Conservation (phyloP, 495 filamentous ascomycete genomes). For the Haplographium delicatum region DNA sequence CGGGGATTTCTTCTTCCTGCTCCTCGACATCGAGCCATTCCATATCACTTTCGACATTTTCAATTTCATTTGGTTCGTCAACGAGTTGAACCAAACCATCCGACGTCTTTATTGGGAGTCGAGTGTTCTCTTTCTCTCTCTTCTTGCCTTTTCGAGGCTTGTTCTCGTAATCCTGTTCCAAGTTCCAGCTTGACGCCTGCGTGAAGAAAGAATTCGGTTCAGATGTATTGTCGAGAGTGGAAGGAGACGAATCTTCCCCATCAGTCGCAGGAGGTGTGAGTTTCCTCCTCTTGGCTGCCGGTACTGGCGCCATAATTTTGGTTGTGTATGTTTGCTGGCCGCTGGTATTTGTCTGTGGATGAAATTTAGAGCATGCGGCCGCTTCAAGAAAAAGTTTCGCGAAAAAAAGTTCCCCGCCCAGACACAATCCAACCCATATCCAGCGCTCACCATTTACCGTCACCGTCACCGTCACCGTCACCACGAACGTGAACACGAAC, state of each 20-base stretch:
- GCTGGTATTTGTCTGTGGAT: no score
- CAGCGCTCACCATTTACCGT: no score
- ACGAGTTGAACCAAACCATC: constrained; percentile 65
- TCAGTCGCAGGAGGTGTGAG: constrained; percentile 46
- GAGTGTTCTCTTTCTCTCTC: constrained; percentile 64
- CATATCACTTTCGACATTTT: constrained; percentile 42
- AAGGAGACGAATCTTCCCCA: constrained; percentile 32
- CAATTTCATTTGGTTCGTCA: constrained; percentile 47
- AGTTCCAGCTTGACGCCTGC: constrained; percentile 59
- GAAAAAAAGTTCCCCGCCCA: constrained; percentile 29
- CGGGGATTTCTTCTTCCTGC: constrained; percentile 32
- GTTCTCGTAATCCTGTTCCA: constrained; percentile 88
- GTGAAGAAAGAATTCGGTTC: constrained; percentile 27
- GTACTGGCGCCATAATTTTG: constrained; percentile 43
- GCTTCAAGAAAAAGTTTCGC: constrained; percentile 21
- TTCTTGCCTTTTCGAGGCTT: constrained; percentile 66
- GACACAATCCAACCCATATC: constrained; percentile 5
- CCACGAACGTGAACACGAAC: not conserved
- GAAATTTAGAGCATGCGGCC: constrained; percentile 15
- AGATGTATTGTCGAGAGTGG: constrained; percentile 25
- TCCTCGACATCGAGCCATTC: constrained; percentile 37
- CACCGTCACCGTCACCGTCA: not conserved
- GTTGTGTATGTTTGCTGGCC: constrained; percentile 36
- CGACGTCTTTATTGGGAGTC: constrained; percentile 78
- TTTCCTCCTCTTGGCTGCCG: constrained; percentile 47